Base-by-base conservation (phyloP, 163 green algal genomes). In the Smithsoniella earleae region DNA sequence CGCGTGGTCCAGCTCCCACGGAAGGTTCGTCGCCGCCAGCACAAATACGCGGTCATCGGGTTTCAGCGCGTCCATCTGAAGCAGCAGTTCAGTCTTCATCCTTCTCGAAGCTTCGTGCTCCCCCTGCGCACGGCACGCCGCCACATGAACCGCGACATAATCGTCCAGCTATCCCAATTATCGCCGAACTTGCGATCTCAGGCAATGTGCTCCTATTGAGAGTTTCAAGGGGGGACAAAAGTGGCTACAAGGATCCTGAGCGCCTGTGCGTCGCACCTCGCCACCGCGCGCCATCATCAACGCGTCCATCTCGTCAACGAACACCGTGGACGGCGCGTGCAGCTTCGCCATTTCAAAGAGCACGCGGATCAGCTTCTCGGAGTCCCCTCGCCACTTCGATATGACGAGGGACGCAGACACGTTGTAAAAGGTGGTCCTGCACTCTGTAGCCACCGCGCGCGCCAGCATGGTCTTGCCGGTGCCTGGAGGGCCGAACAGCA, bases 391-490 rank as follows among this genome's bases (percentile, higher is more conserved):
- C 81, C 83, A 96, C 78, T 96, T 96, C 74, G 86, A 93, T 36
- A 91, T 89, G 33, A 96, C 85, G 40, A 87, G 90, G 25, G 89
- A 86, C 10, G 82, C 85, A 18, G 82, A 90, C 3, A 95, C 82
- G 77, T 92, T 95, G 81, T 94, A 95, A 76, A 96, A 96, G 43
- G 86, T 95, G 20, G 90, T 95, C 22, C 77, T 75, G 80, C 86
- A 92, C 80, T 96, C 89, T 2, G 90, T 95, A n/a, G 86, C 89
- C 36, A 96, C 89, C 2, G 89, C 89, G 78, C 89, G 92, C 64
- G 89, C 89, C 36, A 95, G 83, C 80, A 95, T 80, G n/a, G 89
- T 95, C 78, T 96, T 96, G 36, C 89, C 89, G 13, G 89, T 95
- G 2, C 89, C 89, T 25, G 89, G 89, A 4, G 89, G 89, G 0